Percentiles rank a stretch among this genome's conserved stretches.
Conservation (phyloP, 2,329 filamentous ascomycete genomes). For the Fusarium hainanense region DNA sequence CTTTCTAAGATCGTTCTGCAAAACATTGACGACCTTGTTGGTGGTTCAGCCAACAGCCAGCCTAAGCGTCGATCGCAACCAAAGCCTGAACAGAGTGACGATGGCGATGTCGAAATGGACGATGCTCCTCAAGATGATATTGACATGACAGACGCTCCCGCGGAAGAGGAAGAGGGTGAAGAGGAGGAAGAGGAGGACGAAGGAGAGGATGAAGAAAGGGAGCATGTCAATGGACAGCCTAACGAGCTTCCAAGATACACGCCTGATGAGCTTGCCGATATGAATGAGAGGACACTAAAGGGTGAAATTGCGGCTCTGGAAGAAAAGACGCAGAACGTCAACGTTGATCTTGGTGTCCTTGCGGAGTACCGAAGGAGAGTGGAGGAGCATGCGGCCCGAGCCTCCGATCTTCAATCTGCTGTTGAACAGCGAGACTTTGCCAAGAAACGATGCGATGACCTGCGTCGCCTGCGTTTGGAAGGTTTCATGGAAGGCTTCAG, state of each 20-base stretch:
- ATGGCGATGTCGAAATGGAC: constrained; percentile 51
- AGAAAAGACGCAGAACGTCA: constrained; percentile 82
- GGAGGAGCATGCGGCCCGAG: constrained; percentile 82
- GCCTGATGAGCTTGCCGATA: constrained; percentile 73
- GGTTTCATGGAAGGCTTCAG: constrained; percentile 99
- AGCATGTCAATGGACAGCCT: constrained; percentile 50
- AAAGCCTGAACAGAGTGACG: constrained; percentile 41
- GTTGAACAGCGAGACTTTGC: constrained; percentile 83
- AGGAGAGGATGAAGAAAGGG: constrained; percentile 43
- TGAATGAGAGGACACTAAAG: constrained; percentile 71
- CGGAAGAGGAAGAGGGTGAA: constrained; percentile 45
- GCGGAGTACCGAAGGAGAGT: constrained; percentile 88
- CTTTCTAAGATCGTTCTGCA: constrained; percentile 84
- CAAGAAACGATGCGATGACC: constrained; percentile 92
- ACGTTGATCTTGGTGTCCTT: constrained; percentile 88
- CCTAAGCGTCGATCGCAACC: constrained; percentile 43
- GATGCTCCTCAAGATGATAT: constrained; percentile 46
- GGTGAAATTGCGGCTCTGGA: constrained; percentile 71
- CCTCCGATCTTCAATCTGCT: constrained; percentile 84
- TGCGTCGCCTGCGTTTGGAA: constrained; percentile 88
- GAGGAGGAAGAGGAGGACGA: constrained; percentile 46
- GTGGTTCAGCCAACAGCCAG: constrained; percentile 49
- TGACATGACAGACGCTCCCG: constrained; percentile 47
- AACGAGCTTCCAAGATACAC: constrained; percentile 82
- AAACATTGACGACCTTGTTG: constrained; percentile 76